A percentile compares a stretch with the other conserved stretches of the same genome.
These are phyloP conservation scores for Xerocomellus chrysenteron DNA, from an alignment of 768 basidiomycete genomes.

Conservation along the genomic window DNA sequence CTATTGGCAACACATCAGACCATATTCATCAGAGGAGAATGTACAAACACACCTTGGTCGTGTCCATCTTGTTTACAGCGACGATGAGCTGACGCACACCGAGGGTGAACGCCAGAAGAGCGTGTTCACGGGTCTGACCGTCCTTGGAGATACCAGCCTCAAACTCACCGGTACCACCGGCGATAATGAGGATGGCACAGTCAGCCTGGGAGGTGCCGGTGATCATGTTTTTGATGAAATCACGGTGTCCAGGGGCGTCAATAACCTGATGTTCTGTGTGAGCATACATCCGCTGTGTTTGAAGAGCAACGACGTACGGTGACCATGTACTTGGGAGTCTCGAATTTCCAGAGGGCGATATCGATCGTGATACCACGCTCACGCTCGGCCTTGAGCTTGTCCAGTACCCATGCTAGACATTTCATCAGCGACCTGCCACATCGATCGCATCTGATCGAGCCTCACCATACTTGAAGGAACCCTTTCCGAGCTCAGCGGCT, in stretches of 20 bases:
- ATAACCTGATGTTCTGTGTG: conserved; percentile 67
- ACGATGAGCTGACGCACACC: conserved; percentile 99
- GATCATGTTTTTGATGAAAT: conserved; percentile 99
- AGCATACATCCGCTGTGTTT: background rate
- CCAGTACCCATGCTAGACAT: conserved; percentile 93
- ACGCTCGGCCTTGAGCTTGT: conserved; percentile 99
- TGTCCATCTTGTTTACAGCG: conserved; percentile 99
- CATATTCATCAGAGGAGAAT: background rate
- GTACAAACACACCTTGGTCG: conserved; percentile 70
- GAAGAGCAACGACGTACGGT: conserved; percentile 55
- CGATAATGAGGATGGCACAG: conserved; percentile 99
- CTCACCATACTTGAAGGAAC: conserved; percentile 96
- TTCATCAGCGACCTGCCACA: conserved; percentile 21
- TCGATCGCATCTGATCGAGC: conserved; percentile 23
- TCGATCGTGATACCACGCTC: conserved; percentile 99
- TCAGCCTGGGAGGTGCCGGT: conserved; percentile 99
- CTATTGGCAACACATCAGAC: conserved; percentile 40
- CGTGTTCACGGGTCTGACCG: conserved; percentile 99
- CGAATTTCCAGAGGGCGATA: conserved; percentile 99
- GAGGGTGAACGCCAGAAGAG: conserved; percentile 98
- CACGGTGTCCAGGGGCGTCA: conserved; percentile 99
- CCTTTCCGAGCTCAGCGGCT: conserved; percentile 99
- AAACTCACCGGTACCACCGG: conserved; percentile 99
- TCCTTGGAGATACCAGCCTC: conserved; percentile 99
- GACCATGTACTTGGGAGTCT: conserved; percentile 95